These are phyloP conservation scores for Gamarada debralockiae DNA, from an alignment of 495 filamentous ascomycete genomes.

Conservation along the genomic window DNA sequence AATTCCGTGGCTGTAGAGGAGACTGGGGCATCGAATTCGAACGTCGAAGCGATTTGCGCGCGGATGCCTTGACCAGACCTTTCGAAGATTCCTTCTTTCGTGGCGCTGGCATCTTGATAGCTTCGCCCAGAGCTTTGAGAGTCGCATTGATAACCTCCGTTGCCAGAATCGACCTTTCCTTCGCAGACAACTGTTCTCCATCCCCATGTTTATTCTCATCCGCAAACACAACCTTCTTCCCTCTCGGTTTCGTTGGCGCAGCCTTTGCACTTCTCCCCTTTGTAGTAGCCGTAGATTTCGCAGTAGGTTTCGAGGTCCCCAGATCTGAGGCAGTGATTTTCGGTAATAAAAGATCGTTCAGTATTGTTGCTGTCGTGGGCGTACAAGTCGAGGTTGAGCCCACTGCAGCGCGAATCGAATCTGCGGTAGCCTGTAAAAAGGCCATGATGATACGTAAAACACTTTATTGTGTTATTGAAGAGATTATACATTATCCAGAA, in stretches of 20 bases:
- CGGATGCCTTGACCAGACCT: slow-evolving; percentile 30
- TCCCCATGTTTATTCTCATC: slow-evolving; percentile 13
- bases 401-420: slow-evolving; percentile 48
- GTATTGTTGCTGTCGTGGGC: slow-evolving; percentile 38
- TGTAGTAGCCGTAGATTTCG: slow-evolving; percentile 8
- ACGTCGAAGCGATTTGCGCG: slow-evolving; percentile 36
- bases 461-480: slow-evolving; percentile 13
- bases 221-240: slow-evolving; percentile 26
- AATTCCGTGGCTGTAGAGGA: slow-evolving; percentile 47
- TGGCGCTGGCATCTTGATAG: slow-evolving; percentile 48
- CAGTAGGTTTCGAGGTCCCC: not conserved
- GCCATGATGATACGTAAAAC: slow-evolving; percentile 35
- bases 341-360: slow-evolving; percentile 46
- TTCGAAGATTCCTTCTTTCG: slow-evolving; percentile 24
- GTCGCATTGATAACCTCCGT: slow-evolving; percentile 78
- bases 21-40: slow-evolving; percentile 44
- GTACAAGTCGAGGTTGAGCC: slow-evolving; percentile 49
- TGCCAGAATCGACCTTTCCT: slow-evolving; percentile 66
- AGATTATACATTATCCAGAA: slow-evolving; percentile 26
- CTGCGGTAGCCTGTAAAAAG: slow-evolving; percentile 35
- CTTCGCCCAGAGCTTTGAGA: slow-evolving; percentile 69
- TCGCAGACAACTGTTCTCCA: slow-evolving; percentile 41
- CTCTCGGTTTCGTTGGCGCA: slow-evolving; percentile 29
- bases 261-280: slow-evolving; percentile 23
- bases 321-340: not conserved